Percentiles rank a stretch among this genome's conserved stretches.
phyloP scores from a whole-genome alignment of 2,329 filamentous ascomycete genomes.

The Xylaria sp. region DNA sequence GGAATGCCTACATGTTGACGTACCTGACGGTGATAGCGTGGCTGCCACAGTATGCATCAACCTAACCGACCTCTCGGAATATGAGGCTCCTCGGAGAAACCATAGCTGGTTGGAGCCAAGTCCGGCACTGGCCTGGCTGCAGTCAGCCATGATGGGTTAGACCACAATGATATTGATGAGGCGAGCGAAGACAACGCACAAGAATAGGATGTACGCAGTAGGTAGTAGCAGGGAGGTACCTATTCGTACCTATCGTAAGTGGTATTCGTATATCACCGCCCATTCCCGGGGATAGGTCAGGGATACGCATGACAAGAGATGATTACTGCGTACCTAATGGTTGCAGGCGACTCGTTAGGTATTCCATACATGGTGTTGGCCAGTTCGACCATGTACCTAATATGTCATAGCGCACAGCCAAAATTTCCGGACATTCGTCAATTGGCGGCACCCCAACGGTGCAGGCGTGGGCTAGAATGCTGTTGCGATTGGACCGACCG shows the following conservation, averaged over 20 bases:
- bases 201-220: constrained; percentile 29
- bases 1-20: constrained; percentile 34
- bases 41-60: constrained; percentile 59
- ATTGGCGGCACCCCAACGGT: neutral
- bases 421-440: neutral
- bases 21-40: neutral
- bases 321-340: constrained; percentile 38
- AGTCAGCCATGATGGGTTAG: constrained; percentile 21
- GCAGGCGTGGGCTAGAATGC: neutral
- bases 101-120: constrained; percentile 36
- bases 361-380: too few relatives aligned
- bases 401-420: constrained; percentile 12
- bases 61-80: constrained; percentile 57
- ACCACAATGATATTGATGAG: neutral
- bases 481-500: neutral
- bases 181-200: constrained; percentile 43
- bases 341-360: neutral
- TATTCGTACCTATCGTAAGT: too few relatives aligned
- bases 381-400: neutral
- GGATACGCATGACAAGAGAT: constrained; percentile 58
- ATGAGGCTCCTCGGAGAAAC: constrained; percentile 47
- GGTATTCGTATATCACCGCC: constrained; percentile 40
- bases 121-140: constrained; percentile 17
- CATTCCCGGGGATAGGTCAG: constrained; percentile 55
- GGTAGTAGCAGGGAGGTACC: too few relatives aligned